These are phyloP conservation scores for Colletotrichum trifolii DNA, from an alignment of 2,329 filamentous ascomycete species.

Conservation along the genomic window DNA sequence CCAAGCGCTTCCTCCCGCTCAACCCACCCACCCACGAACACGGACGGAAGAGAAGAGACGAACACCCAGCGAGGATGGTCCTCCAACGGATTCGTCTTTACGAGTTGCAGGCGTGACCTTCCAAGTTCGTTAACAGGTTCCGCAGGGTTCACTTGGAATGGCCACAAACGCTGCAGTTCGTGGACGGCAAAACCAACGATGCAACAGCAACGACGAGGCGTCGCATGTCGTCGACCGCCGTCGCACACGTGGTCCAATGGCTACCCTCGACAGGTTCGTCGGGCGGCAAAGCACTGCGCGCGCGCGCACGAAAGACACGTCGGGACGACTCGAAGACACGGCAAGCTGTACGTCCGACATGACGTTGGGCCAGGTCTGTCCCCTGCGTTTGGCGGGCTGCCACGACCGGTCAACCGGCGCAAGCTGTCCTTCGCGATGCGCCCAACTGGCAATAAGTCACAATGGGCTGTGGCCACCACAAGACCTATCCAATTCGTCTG, in stretches of 20 bases:
- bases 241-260: slow-evolving; percentile 27
- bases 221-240: background rate
- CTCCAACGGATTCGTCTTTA: too few relatives aligned
- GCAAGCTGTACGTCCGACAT: slow-evolving; percentile 25
- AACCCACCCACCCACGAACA: background rate
- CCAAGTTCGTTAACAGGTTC: background rate
- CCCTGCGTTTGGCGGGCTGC: slow-evolving; percentile 4
- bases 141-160: too few relatives aligned
- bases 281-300: slow-evolving; percentile 12
- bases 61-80: background rate
- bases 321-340: slow-evolving; percentile 1
- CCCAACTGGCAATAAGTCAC: background rate
- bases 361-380: slow-evolving; percentile 15
- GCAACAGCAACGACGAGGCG: background rate
- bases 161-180: too few relatives aligned
- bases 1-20: slow-evolving; percentile 18
- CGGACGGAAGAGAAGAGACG: slow-evolving; percentile 3
- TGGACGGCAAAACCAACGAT: too few relatives aligned
- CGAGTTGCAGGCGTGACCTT: slow-evolving; percentile 7
- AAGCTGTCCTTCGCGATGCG: too few relatives aligned
- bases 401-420: background rate
- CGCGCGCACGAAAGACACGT: slow-evolving; percentile 7
- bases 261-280: slow-evolving; percentile 5
- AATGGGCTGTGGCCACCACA: too few relatives aligned
- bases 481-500: too few relatives aligned